Percentiles rank a stretch among this genome's conserved stretches.
Evolutionary conservation across 441 rosid species (phyloP).

Genomic region (Bruguiera hainesii): DNA sequence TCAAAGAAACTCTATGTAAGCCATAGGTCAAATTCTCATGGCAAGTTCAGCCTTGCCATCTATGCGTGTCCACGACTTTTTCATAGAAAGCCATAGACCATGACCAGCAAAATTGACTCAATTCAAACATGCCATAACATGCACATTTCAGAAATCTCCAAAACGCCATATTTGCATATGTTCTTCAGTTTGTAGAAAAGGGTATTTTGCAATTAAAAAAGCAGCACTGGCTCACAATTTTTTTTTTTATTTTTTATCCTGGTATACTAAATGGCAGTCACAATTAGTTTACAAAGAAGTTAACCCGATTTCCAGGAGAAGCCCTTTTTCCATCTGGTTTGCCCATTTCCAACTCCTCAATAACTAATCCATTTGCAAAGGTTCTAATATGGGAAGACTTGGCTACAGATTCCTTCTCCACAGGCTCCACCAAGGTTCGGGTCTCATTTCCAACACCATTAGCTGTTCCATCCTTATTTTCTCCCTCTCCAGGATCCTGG

Average conservation of each 20-base stretch:
- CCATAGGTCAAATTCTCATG: no score
- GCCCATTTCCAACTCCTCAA: slow-evolving; percentile 83
- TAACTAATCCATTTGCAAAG: slow-evolving; percentile 73
- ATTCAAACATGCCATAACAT: neutral
- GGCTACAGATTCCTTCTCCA: slow-evolving; percentile 31
- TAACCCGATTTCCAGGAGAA: slow-evolving; percentile 77
- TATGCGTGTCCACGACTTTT: neutral
- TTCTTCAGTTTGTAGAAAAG: no score
- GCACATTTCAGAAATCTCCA: slow-evolving; percentile 2
- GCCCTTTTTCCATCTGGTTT: slow-evolving; percentile 88
- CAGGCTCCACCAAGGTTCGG: slow-evolving; percentile 29
- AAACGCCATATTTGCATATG: no score
- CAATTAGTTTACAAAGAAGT: neutral
- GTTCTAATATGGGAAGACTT: slow-evolving; percentile 66
- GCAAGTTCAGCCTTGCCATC: no score
- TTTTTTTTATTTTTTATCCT: no score
- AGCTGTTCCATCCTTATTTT: slow-evolving; percentile 25
- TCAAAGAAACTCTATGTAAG: no score
- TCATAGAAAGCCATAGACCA: neutral
- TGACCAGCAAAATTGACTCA: neutral
- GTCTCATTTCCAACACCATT: slow-evolving; percentile 27
- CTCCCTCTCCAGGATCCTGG: slow-evolving; percentile 36
- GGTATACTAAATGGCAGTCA: no score
- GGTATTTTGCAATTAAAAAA: neutral
- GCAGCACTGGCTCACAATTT: neutral